These are phyloP conservation scores for Lepiota venenata DNA, from an alignment of 768 basidiomycete genomes.

Conservation along the genomic window DNA sequence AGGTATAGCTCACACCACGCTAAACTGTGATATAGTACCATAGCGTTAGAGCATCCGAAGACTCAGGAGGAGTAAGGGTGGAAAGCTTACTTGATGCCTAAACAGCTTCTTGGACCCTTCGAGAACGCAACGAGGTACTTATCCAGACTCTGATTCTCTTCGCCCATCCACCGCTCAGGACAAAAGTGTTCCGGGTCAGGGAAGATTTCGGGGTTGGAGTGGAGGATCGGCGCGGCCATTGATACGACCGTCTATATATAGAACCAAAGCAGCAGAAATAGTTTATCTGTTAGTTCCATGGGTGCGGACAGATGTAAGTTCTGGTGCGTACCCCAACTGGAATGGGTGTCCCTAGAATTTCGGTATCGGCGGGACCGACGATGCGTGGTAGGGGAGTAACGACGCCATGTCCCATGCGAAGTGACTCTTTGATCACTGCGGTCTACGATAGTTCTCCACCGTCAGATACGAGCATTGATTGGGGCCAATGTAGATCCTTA, in stretches of 20 bases:
- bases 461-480: neutral
- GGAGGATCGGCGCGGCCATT: constrained; percentile 36
- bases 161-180: constrained; percentile 42
- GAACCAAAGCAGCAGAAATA: neutral
- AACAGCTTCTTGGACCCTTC: constrained; percentile 40
- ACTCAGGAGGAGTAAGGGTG: neutral
- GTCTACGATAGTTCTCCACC: constrained; percentile 25
- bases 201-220: constrained; percentile 37
- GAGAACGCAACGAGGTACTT: constrained; percentile 40
- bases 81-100: constrained; percentile 40
- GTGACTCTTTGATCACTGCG: constrained; percentile 44
- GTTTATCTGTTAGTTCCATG: neutral
- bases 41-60: neutral
- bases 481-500: constrained; percentile 19
- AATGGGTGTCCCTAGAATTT: constrained; percentile 32
- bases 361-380: constrained; percentile 29
- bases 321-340: constrained; percentile 33
- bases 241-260: constrained; percentile 35
- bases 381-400: constrained; percentile 36
- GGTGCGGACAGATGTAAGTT: too few species aligned
- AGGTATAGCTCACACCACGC: constrained; percentile 31
- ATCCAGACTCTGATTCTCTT: constrained; percentile 33
- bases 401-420: constrained; percentile 39
- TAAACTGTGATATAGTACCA: constrained; percentile 17
- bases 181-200: constrained; percentile 34